A percentile compares a stretch with the other conserved stretches of the same genome.
These are phyloP conservation scores for Triangularia verruculosa DNA, from an alignment of 2,329 filamentous ascomycete species.

Conservation along the genomic window DNA sequence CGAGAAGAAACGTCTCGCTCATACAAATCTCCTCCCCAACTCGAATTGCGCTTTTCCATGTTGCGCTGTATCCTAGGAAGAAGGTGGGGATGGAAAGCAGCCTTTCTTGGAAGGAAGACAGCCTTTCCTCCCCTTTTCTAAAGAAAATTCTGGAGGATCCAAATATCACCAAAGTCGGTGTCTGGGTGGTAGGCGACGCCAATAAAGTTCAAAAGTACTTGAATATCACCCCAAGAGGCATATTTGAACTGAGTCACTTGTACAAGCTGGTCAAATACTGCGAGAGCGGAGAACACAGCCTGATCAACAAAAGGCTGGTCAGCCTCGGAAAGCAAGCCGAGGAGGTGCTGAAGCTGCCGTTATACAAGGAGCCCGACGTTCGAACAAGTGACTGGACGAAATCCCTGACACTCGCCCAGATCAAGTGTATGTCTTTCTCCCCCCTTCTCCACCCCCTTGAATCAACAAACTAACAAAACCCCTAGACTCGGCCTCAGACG, in stretches of 20 bases:
- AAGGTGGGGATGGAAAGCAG: no score
- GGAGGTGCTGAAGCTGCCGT: constrained; percentile 67
- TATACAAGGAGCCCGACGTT: constrained; percentile 70
- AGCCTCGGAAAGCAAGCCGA: constrained; percentile 67
- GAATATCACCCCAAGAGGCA: constrained; percentile 59
- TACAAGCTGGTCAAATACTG: constrained; percentile 73
- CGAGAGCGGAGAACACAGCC: constrained; percentile 43
- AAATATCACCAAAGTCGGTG: constrained; percentile 70
- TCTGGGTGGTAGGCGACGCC: constrained; percentile 68
- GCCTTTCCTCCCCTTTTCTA: constrained; percentile 69
- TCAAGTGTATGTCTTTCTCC: constrained; percentile 65
- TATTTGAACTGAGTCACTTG: constrained; percentile 80
- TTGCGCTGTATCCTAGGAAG: constrained; percentile 64
- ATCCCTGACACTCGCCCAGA: constrained; percentile 60
- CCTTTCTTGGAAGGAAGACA: no score
- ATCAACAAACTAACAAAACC: constrained; percentile 29
- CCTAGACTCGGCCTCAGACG: constrained; percentile 74
- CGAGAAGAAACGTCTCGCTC: constrained; percentile 71
- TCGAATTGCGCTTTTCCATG: constrained; percentile 76
- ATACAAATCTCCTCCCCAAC: constrained; percentile 79
- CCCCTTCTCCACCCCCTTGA: background rate
- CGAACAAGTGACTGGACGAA: constrained; percentile 73
- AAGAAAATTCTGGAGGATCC: constrained; percentile 69
- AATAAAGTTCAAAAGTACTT: constrained; percentile 67
- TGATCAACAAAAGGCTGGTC: constrained; percentile 66